These are phyloP conservation scores for Ambrosiella beaveri DNA, from an alignment of 2,329 filamentous ascomycete genomes.

Conservation along the genomic window DNA sequence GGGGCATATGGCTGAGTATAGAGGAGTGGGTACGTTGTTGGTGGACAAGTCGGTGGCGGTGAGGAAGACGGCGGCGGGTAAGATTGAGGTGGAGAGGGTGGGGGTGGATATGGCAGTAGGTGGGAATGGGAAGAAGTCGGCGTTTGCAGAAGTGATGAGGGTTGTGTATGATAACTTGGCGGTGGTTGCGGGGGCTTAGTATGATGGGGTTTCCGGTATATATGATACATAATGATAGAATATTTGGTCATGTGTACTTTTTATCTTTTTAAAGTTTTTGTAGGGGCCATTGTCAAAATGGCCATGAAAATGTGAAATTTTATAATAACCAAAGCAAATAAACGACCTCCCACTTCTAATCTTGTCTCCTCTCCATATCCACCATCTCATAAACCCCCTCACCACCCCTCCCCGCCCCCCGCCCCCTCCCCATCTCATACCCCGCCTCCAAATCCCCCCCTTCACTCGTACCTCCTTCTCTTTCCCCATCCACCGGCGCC, in stretches of 20 bases:
- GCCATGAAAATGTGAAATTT: not conserved
- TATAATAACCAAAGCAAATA: not conserved
- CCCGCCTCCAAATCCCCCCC: conserved; percentile 30
- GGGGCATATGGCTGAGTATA: conserved; percentile 79
- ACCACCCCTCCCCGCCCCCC: conserved; percentile 36
- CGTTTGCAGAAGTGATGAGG: conserved; percentile 73
- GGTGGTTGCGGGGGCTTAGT: conserved; percentile 48
- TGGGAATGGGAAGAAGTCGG: conserved; percentile 29
- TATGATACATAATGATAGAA: not conserved
- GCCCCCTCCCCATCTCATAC: conserved; percentile 31
- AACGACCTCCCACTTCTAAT: not conserved
- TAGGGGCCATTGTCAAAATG: too few species aligned
- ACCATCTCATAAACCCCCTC: conserved; percentile 51
- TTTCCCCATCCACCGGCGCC: conserved; percentile 13
- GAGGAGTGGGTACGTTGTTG: conserved; percentile 79
- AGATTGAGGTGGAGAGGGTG: conserved; percentile 72
- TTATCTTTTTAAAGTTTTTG: not conserved
- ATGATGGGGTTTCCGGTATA: not conserved
- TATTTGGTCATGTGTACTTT: not conserved
- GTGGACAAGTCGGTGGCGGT: conserved; percentile 81
- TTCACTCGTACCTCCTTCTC: conserved; percentile 10
- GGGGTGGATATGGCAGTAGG: conserved; percentile 23
- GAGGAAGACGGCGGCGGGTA: conserved; percentile 70
- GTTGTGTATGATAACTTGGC: conserved; percentile 90
- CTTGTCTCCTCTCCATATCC: conserved; percentile 24